Conservation (phyloP, 2,329 filamentous ascomycete genomes). For the Scopulariopsis brevicaulis region DNA sequence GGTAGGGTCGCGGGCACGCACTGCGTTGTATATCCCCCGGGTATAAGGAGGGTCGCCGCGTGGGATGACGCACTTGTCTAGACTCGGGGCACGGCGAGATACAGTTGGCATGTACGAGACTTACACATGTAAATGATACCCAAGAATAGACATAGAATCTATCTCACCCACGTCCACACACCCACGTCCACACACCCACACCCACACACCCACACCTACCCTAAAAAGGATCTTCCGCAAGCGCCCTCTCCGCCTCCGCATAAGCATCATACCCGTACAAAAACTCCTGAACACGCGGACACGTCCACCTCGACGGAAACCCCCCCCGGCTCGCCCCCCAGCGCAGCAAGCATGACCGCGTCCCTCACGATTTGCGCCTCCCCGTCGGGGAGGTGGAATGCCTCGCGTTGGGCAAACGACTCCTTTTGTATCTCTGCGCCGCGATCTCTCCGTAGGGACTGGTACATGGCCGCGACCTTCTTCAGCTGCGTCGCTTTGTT, state of each 20-base stretch:
- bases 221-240: slow-evolving; percentile 9
- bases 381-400: slow-evolving; percentile 9
- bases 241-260: slow-evolving; percentile 11
- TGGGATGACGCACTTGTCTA: not conserved
- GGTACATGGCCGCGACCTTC: slow-evolving; percentile 8
- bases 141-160: not conserved
- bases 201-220: not conserved
- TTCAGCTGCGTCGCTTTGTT: slow-evolving; percentile 5
- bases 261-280: slow-evolving; percentile 10
- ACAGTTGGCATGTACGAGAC: not conserved
- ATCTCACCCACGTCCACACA: no score
- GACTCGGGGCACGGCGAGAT: not conserved
- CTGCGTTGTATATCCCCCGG: no score
- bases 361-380: slow-evolving; percentile 8
- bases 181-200: no score
- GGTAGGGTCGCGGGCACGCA: no score
- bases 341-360: slow-evolving; percentile 7
- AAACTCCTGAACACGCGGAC: slow-evolving; percentile 8
- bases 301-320: slow-evolving; percentile 11
- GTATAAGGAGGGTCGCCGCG: not conserved
- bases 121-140: not conserved
- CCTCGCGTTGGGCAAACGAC: slow-evolving; percentile 9
- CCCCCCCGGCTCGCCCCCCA: not conserved
- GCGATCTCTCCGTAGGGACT: slow-evolving; percentile 7
- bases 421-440: slow-evolving; percentile 9